Base-by-base conservation (phyloP, 495 filamentous ascomycete species). In the Neurospora sp. region DNA sequence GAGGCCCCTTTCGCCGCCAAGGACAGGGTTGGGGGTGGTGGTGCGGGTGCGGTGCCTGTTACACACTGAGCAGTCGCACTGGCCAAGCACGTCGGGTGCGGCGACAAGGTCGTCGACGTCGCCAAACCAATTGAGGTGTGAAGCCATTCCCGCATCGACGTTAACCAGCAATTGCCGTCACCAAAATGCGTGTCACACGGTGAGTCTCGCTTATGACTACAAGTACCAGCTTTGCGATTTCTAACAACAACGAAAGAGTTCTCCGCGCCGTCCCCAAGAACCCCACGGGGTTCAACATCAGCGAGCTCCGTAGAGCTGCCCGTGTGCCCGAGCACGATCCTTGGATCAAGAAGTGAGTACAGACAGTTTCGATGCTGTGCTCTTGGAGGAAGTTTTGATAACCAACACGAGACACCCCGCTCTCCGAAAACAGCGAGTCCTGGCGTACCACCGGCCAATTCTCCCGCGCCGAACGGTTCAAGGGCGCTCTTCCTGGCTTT, bases 401-500 rank as follows among this genome's bases (percentile, higher is more conserved):
- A 68, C 69, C 42, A 44, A 70, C 41, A 48, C 69, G 44, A 61
- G 27, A 7, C 22, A 1, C 8, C 14, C 18, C 4, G 38, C 44
- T 2, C n/a, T 3, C 44, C n/a, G 0, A 44, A 39, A 8, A 74
- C 81, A 99, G 96, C 74, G 96, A 99, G 83, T 85, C 91, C 80
- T 99, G 96, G 96, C 90, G 96, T 77, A 98, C 96, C 85, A 89
- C 68, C 68, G 96, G 94, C 75, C 91, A 89, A 53, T 98, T 98
- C 87, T 90, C 89, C 72, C 88, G 95, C 70, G 92, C 83, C 81
- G 95, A 96, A 84, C 92, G 96, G 31, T 97, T 97, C 86, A 92
- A 88, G 82, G 84, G 88, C 71, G 84, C 89, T 71, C 91, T 99
- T 82, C 96, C 96, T 39, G 96, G 96, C 69, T 84, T 99, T 69